phyloP scores from a whole-genome alignment of 2,329 filamentous ascomycete genomes.

The Neonectria neomacrospora region DNA sequence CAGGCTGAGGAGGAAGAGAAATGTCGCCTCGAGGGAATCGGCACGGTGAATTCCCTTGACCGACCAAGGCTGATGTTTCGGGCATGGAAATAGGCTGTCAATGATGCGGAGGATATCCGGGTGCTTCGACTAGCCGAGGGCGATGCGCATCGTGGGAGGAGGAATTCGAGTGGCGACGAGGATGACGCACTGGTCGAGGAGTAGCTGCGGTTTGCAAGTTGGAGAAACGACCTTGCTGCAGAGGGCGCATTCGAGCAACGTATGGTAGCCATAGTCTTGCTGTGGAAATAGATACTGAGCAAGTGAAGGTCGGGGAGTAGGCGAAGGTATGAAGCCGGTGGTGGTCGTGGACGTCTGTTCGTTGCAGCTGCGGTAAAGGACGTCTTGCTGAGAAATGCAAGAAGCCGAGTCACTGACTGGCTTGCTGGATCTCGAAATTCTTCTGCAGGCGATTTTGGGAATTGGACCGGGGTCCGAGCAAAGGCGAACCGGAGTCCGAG shows the following conservation, averaged over 20 bases:
- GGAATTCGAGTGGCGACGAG: constrained; percentile 51
- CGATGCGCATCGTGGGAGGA: constrained; percentile 50
- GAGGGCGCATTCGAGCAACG: constrained; percentile 55
- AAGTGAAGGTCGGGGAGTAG: neutral
- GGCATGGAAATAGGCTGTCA: constrained; percentile 5
- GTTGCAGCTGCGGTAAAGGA: constrained; percentile 35
- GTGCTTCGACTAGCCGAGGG: constrained; percentile 22
- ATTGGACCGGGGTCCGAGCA: constrained; percentile 31
- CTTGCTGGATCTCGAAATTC: constrained; percentile 40
- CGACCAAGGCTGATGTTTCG: neutral
- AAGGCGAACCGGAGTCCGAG: constrained; percentile 29
- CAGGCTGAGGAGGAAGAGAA: constrained; percentile 54
- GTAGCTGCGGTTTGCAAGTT: constrained; percentile 53
- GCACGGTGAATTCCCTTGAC: constrained; percentile 16
- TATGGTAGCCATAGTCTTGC: constrained; percentile 47
- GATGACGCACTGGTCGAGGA: constrained; percentile 41
- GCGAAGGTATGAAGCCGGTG: constrained; percentile 17
- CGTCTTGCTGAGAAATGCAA: constrained; percentile 45
- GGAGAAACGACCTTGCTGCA: constrained; percentile 54
- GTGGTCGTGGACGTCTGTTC: constrained; percentile 21
- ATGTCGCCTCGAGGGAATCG: constrained; percentile 28
- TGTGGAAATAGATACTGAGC: constrained; percentile 8
- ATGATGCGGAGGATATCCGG: neutral
- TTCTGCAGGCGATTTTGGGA: constrained; percentile 16
- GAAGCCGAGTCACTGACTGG: constrained; percentile 35